Conservation (phyloP, 2,329 filamentous ascomycete species). For the Microsporum audouinii region DNA sequence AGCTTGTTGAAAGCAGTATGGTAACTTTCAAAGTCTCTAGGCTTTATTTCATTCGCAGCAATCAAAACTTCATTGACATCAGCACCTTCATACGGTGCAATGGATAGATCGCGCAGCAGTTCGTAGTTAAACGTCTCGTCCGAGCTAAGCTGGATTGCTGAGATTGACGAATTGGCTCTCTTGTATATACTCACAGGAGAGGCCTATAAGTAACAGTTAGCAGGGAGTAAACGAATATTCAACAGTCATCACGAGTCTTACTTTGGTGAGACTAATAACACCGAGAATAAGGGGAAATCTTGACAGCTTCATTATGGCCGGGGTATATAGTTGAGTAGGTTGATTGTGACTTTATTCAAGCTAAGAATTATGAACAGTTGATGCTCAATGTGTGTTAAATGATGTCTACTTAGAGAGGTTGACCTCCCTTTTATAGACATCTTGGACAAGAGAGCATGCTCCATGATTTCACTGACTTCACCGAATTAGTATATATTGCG, state of each 20-base stretch:
- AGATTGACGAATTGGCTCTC: not conserved
- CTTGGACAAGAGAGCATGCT: not conserved
- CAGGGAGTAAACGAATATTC: not conserved
- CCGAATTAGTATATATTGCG: not conserved
- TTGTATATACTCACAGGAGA: not conserved
- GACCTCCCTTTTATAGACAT: not conserved
- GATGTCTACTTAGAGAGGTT: not conserved
- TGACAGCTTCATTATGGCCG: not conserved
- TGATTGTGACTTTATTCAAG: not conserved
- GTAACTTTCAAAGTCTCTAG: conserved; percentile 10
- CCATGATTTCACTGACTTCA: not conserved
- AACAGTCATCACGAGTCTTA: not conserved
- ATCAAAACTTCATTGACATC: conserved; percentile 11
- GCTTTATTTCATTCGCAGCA: conserved; percentile 10
- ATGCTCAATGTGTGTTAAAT: not conserved
- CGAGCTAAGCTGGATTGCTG: conserved; percentile 8
- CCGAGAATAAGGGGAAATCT: not conserved
- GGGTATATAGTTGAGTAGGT: not conserved
- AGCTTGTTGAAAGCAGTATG: conserved; percentile 11
- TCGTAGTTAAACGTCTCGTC: conserved; percentile 13
- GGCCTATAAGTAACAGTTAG: not conserved
- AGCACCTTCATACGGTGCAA: conserved; percentile 7
- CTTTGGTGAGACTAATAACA: not conserved
- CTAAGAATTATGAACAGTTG: not conserved
- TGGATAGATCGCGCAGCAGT: conserved; percentile 7